Base-by-base conservation (phyloP, 352 stramenopile species). In the Globisporangium uncinulatum region DNA sequence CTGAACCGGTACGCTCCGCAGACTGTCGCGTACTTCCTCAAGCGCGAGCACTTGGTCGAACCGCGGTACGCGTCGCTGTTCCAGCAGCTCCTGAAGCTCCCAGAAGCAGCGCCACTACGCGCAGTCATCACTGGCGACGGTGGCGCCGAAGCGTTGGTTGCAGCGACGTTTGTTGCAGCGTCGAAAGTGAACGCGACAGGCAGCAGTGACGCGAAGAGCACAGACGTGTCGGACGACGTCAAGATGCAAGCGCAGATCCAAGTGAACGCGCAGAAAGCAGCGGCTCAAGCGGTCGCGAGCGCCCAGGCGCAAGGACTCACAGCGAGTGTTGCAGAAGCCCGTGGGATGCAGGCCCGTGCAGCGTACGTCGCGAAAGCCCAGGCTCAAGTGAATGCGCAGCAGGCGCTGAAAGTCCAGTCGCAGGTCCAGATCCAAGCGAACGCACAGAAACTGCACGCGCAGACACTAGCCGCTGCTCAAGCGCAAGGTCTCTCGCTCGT, bases 41-140 rank as follows among this genome's bases (percentile, higher is more conserved):
- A 94, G 56, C 77, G 76, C 7, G 80, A 96, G 9, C 79, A 87
- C 36, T 66, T 97, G 51, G 68, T 86, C 13, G 79, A 96, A 54
- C 61, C 83, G 20, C 84, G 94, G 46, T 98, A 98, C 56, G 96
- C 83, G 50, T 92, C 90, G 51, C 81, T 99, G 6, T 98, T 99
- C 59, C 87, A 96, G 62, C 86, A 97, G 54, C 66, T 99, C 17
- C 65, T 99, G 37, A 95, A 95, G 56, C 59, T 97, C 6, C 81
- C 96, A 3, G 87, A 98, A 56, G 92, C 94, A 0, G 70, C 67
- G 20, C 73, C 80, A 44, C 68, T 99, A 34, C 83, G 94, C 32
- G 75, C 85, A 51, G 86, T 98, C 55, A 69, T 99, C 21, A 86
- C 81, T 49, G 79, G 63, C 3, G 86, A 96, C 37, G 82, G 92